phyloP scores from a whole-genome alignment of 768 basidiomycete species.

The Tephrocybe sp. region DNA sequence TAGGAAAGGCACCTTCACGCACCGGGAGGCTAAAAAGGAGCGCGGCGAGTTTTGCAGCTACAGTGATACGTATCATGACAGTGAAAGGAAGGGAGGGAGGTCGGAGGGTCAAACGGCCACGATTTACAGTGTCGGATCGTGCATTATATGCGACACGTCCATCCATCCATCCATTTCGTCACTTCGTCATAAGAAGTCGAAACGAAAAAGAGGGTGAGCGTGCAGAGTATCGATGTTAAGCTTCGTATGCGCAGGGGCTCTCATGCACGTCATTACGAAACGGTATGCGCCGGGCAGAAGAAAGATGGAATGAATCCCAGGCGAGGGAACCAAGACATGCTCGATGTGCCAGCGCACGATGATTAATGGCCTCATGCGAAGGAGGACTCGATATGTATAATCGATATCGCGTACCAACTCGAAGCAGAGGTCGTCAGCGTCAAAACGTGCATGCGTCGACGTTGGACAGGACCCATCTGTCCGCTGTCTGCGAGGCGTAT shows the following conservation, averaged over 20 bases:
- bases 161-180: neutral
- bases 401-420: neutral
- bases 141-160: slow-evolving; percentile 8
- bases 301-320: neutral
- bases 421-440: slow-evolving; percentile 2
- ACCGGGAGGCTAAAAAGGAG: neutral
- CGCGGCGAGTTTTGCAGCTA: neutral
- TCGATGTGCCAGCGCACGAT: neutral
- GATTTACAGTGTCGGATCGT: neutral
- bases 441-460: neutral
- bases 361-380: neutral
- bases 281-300: neutral
- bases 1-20: neutral
- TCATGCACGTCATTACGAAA: slow-evolving; percentile 4
- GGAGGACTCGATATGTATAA: neutral
- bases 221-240: neutral
- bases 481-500: slow-evolving; percentile 1
- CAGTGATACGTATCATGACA: neutral
- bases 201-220: neutral
- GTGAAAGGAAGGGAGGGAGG: neutral
- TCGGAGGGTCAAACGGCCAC: neutral
- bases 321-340: neutral
- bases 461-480: slow-evolving; percentile 13
- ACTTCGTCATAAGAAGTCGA: neutral
- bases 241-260: neutral